Conservation (phyloP, 2,329 filamentous ascomycete species). For the Rutstroemia sp. region DNA sequence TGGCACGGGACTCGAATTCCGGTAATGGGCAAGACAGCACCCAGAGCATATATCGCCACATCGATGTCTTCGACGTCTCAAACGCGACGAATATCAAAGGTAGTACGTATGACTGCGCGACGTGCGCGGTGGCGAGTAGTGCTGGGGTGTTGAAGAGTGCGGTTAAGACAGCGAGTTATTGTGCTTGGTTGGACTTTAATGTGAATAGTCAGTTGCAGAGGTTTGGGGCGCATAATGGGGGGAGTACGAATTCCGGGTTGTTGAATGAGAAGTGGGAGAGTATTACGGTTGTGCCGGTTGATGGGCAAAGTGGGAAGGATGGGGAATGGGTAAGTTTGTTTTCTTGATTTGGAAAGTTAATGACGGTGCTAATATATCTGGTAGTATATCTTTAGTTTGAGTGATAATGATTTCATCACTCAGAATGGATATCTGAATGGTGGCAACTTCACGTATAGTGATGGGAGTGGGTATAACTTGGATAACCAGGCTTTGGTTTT, state of each 20-base stretch:
- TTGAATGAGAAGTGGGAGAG: constrained; percentile 77
- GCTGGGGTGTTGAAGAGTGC: constrained; percentile 45
- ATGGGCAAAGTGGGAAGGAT: constrained; percentile 37
- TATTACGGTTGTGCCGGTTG: constrained; percentile 53
- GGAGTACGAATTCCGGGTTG: constrained; percentile 46
- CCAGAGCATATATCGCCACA: constrained; percentile 56
- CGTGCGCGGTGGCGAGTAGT: constrained; percentile 29
- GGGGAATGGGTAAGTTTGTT: constrained; percentile 42
- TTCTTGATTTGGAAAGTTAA: background rate
- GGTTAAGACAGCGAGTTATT: constrained; percentile 54
- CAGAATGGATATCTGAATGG: constrained; percentile 54
- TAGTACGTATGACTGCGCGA: constrained; percentile 31
- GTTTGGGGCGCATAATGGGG: constrained; percentile 64
- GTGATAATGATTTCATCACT: constrained; percentile 70
- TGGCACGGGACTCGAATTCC: constrained; percentile 54
- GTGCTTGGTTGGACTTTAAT: constrained; percentile 62
- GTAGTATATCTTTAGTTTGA: constrained; percentile 54
- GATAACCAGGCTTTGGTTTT: constrained; percentile 56
- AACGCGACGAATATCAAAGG: constrained; percentile 54
- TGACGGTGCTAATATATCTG: background rate
- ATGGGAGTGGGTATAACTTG: constrained; percentile 46
- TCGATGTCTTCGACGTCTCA: constrained; percentile 61
- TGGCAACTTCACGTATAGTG: constrained; percentile 45
- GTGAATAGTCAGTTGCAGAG: constrained; percentile 54
- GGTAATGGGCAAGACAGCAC: constrained; percentile 49